Evolutionary conservation across 805 yeast genomes (phyloP).

Genomic region (Nakazawaea wickerhamii): DNA sequence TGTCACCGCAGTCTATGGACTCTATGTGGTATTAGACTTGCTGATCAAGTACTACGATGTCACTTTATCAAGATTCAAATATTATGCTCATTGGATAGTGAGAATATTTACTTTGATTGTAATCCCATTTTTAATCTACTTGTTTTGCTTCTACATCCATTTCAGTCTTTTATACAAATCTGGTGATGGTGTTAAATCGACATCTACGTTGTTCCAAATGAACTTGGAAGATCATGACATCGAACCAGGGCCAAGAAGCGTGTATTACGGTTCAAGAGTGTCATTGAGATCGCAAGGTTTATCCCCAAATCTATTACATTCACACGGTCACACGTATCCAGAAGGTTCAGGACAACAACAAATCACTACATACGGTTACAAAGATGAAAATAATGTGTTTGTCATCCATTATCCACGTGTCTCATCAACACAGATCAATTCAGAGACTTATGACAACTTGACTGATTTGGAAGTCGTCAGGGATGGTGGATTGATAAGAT

Average conservation of each 20-base stretch:
- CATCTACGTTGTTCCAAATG: conserved; percentile 81
- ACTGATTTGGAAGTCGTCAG: conserved; percentile 41
- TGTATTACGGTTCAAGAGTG: conserved; percentile 49
- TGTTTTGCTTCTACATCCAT: conserved; percentile 74
- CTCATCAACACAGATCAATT: conserved; percentile 29
- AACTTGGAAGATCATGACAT: conserved; percentile 62
- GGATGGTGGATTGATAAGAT: conserved; percentile 58
- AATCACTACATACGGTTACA: conserved; percentile 85
- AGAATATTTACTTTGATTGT: conserved; percentile 63
- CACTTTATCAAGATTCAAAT: conserved; percentile 26
- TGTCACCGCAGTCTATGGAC: conserved; percentile 54
- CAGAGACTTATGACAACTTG: conserved; percentile 16
- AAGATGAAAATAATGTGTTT: conserved; percentile 86
- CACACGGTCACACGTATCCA: conserved; percentile 82
- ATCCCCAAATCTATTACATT: conserved; percentile 75
- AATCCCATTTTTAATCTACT: conserved; percentile 65
- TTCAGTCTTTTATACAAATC: conserved; percentile 68
- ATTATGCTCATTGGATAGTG: conserved; percentile 63
- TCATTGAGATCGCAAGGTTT: conserved; percentile 69
- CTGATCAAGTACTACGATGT: conserved; percentile 36
- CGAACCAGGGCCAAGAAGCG: conserved; percentile 57
- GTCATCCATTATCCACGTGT: conserved; percentile 34
- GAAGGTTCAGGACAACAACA: conserved; percentile 94
- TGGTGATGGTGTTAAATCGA: conserved; percentile 69
- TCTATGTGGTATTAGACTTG: conserved; percentile 52